These are phyloP conservation scores for Mortierella sp. DNA, from an alignment of 371 early-diverging fungal species.

Conservation along the genomic window DNA sequence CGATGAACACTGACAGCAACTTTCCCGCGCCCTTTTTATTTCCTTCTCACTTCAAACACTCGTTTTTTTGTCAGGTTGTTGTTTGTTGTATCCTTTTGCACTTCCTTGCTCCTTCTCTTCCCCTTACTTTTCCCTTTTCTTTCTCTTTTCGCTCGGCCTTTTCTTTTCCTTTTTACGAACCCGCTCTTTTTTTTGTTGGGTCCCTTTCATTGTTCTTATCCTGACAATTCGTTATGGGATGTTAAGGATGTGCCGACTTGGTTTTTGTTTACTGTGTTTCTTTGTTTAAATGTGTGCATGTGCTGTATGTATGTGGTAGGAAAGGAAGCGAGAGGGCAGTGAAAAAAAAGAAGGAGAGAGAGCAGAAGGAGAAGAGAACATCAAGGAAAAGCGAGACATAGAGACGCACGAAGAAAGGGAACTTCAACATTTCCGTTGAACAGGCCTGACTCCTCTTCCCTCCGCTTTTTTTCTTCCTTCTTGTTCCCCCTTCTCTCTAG, in stretches of 20 bases:
- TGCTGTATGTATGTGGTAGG: background rate
- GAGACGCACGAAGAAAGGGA: no score
- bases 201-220: background rate
- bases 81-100: background rate
- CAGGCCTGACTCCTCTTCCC: background rate
- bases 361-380: background rate
- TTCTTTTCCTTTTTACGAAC: background rate
- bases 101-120: background rate
- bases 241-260: background rate
- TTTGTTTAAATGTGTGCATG: background rate
- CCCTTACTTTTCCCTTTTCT: background rate
- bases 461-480: background rate
- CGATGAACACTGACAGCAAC: background rate
- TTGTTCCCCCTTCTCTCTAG: background rate
- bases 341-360: background rate
- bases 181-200: background rate
- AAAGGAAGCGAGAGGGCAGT: background rate
- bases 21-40: slow-evolving; percentile 12
- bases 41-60: background rate
- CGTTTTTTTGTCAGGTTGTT: background rate
- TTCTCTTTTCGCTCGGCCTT: background rate
- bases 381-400: no score
- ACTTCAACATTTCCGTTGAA: background rate
- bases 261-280: background rate
- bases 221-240: slow-evolving; percentile 4